Conservation (phyloP, 257 asterid species). For the Petrea volubilis region DNA sequence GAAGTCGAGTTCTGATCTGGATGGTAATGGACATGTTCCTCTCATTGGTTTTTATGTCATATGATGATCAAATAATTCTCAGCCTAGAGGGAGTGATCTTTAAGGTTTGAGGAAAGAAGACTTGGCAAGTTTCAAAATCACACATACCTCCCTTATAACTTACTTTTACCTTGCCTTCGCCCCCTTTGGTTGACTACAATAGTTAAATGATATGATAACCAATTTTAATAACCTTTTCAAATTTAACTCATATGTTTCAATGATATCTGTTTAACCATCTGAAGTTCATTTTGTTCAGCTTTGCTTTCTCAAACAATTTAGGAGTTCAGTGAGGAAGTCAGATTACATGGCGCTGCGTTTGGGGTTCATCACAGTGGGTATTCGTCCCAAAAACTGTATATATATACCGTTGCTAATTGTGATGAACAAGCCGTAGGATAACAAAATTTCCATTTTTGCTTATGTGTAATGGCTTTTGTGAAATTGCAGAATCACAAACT, state of each 20-base stretch:
- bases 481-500: conserved; percentile 73
- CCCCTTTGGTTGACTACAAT: no score
- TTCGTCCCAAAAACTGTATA: conserved; percentile 22
- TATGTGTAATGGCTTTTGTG: not conserved
- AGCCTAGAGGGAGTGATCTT: no score
- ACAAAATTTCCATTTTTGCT: not conserved
- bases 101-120: no score
- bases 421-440: not conserved
- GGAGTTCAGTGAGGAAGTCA: conserved; percentile 66
- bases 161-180: no score
- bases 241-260: no score
- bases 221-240: no score
- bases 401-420: not conserved
- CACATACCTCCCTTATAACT: no score
- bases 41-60: not conserved
- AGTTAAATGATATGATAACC: no score
- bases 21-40: conserved; percentile 50
- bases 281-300: conserved; percentile 49
- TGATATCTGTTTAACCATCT: no score
- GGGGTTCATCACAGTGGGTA: conserved; percentile 92
- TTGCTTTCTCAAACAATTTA: conserved; percentile 85
- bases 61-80: not conserved
- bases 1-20: conserved; percentile 82
- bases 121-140: no score
- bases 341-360: conserved; percentile 82